Percentiles rank a stretch among this genome's conserved stretches.
These are phyloP conservation scores for Boletus speciosus DNA, from an alignment of 768 basidiomycete species.

Conservation along the genomic window DNA sequence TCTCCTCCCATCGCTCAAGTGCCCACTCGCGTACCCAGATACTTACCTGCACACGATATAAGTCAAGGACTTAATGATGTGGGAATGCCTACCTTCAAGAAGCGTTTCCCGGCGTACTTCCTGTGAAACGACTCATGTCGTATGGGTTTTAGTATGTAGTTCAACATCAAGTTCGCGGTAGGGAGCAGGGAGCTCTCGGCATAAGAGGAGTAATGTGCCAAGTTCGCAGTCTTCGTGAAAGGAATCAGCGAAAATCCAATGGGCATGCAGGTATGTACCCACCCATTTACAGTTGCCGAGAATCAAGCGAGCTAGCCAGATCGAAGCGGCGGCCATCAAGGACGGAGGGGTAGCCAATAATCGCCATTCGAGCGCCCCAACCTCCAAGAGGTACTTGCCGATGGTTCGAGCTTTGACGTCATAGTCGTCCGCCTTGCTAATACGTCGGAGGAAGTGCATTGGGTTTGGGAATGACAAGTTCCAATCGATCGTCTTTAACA, in stretches of 20 bases:
- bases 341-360: constrained; percentile 74
- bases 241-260: constrained; percentile 2
- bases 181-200: constrained; percentile 76
- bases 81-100: constrained; percentile 61
- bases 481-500: constrained; percentile 83
- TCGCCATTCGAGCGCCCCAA: constrained; percentile 76
- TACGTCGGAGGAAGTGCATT: constrained; percentile 81
- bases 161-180: constrained; percentile 81
- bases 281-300: constrained; percentile 88
- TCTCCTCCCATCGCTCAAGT: constrained; percentile 66
- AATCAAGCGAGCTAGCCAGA: constrained; percentile 82
- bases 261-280: constrained; percentile 27
- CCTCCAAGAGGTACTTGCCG: constrained; percentile 89
- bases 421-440: constrained; percentile 92
- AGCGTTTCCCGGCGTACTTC: constrained; percentile 85
- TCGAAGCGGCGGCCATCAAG: constrained; percentile 74
- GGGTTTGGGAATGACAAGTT: constrained; percentile 85
- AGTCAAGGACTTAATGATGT: not conserved
- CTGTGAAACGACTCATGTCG: constrained; percentile 77
- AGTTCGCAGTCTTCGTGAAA: constrained; percentile 63
- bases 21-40: constrained; percentile 86
- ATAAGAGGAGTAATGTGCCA: constrained; percentile 87
- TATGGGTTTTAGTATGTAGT: constrained; percentile 74
- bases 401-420: constrained; percentile 82
- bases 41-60: constrained; percentile 54